A percentile compares a stretch with the other conserved stretches of the same genome.
These are phyloP conservation scores for Pisolithus sp. DNA, from an alignment of 768 basidiomycete genomes.

Conservation along the genomic window DNA sequence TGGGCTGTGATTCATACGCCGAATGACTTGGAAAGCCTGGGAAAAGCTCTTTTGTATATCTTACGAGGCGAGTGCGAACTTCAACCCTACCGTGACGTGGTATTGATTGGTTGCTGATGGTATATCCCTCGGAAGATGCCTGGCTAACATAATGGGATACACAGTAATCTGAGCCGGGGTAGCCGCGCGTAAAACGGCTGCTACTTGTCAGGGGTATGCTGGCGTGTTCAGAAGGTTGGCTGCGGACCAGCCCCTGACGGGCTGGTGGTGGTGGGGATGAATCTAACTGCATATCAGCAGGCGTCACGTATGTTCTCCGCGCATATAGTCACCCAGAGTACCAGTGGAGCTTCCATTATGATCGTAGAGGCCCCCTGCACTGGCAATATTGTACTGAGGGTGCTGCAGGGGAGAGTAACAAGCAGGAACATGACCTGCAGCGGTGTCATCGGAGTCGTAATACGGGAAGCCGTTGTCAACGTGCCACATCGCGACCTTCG, in stretches of 20 bases:
- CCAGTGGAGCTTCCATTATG: constrained; percentile 5
- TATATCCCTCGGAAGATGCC: neutral
- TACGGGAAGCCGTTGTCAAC: neutral
- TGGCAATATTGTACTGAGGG: constrained; percentile 1
- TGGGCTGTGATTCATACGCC: too few species aligned
- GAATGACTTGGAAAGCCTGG: too few species aligned
- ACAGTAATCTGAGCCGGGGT: neutral
- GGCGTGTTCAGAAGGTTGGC: neutral
- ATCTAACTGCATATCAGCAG: constrained; percentile 23
- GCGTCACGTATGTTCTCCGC: neutral
- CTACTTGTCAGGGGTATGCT: constrained; percentile 1
- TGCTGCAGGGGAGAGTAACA: neutral
- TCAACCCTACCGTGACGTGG: neutral
- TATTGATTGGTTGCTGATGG: neutral
- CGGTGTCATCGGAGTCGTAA: neutral
- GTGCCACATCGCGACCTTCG: neutral
- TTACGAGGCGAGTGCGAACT: too few species aligned
- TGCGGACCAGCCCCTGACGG: constrained; percentile 9
- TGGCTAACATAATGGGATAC: neutral
- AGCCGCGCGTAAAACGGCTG: neutral
- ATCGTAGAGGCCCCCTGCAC: neutral
- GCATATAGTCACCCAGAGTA: constrained; percentile 24
- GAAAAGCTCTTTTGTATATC: too few species aligned
- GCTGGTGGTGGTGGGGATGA: constrained; percentile 32
- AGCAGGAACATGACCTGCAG: neutral